Base-by-base conservation (phyloP, 2,329 filamentous ascomycete genomes). In the Davidsoniella virescens region DNA sequence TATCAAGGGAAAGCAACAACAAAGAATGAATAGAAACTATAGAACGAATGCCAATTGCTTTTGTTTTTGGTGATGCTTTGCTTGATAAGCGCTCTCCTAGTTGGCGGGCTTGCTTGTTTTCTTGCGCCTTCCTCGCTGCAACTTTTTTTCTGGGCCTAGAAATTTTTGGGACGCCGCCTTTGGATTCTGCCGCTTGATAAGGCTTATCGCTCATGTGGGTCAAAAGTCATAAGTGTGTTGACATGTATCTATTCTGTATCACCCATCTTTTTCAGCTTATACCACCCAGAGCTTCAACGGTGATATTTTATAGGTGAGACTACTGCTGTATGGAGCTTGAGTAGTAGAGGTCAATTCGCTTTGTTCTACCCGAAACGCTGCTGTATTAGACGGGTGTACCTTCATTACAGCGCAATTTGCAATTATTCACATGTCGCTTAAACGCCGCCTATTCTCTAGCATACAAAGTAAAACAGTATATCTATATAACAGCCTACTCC, bases 81-180 rank as follows among this genome's bases (percentile, higher is more conserved):
- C 12, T 43, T 20, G 9, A 23, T 18, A 20, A 23, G 36, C 18
- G 16, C 18, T 48, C 8, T 26, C 33, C 36, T 25, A 40, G 6
- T 18, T 38, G 44, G 33, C 37, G 20, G 44, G 12, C 9, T 52
- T 54, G 55, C 29, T 36, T 18, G 20, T 25, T 47, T 37, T 46
- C 26, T 29, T 47, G 16, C n/a, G 12, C n/a, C 26, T 49, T 43
- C 23, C 20, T 43, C 16, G 9, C 39, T 29, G 17, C 26, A 18
- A 33, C 36, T 40, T 52, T 52, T 52, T 53, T 53, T 51, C 51
- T 42, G 45, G 17, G 10, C 45, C 40, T 25, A 47, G 47, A 53
- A 53, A 53, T 53, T 53, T 53, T 53, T 53, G 47, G 39, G 51
- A 50, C 29, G 17, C 39, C 40, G 43, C 38, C 38, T 37, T 49